A percentile compares a stretch with the other conserved stretches of the same genome.
These are phyloP conservation scores for Phellinidium pouzarii DNA, from an alignment of 1,284 basidiomycete species.

Conservation along the genomic window DNA sequence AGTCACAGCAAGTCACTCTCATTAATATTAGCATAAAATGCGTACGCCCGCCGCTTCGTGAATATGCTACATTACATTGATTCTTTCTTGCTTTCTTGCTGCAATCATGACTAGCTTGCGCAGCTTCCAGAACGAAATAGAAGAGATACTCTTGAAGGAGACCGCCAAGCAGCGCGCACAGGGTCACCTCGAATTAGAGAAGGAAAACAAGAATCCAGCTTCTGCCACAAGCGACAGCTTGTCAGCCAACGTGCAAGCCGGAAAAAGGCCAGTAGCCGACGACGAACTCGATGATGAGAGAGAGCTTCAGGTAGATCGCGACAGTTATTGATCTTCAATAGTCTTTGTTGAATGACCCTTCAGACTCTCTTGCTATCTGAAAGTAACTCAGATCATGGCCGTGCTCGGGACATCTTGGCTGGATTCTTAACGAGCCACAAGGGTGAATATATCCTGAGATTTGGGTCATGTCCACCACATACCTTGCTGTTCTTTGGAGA, in stretches of 20 bases:
- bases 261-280: conserved; percentile 6
- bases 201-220: conserved; percentile 32
- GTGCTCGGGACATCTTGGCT: conserved; percentile 57
- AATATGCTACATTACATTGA: neutral
- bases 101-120: conserved; percentile 52
- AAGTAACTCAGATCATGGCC: conserved; percentile 37
- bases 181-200: conserved; percentile 27
- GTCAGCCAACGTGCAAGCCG: conserved; percentile 16
- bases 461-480: conserved; percentile 57
- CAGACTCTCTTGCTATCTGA: conserved; percentile 35
- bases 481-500: conserved; percentile 48
- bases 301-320: conserved; percentile 48
- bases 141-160: conserved; percentile 62
- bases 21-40: neutral
- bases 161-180: conserved; percentile 48
- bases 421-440: conserved; percentile 53
- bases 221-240: conserved; percentile 20
- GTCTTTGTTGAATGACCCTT: neutral
- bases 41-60: neutral
- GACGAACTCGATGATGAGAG: conserved; percentile 43
- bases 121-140: conserved; percentile 69
- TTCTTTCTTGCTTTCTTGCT: neutral
- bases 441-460: conserved; percentile 66
- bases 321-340: neutral
- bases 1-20: conserved; percentile 10